Base-by-base conservation (phyloP, 176 grass and related monocot species). In the Paspalum notatum region DNA sequence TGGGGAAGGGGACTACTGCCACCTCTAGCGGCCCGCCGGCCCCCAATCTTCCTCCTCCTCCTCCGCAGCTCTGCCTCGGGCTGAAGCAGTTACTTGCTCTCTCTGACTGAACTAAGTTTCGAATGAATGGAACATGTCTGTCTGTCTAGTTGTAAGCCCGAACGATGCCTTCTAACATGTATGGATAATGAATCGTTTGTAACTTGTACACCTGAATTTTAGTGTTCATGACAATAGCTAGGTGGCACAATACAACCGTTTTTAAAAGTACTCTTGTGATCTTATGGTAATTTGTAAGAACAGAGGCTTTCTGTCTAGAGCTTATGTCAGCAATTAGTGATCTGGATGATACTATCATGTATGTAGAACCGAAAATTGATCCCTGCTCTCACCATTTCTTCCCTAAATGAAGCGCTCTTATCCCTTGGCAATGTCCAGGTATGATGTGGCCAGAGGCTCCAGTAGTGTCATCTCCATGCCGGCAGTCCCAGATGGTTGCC, bases 361-460 rank as follows among this genome's bases (percentile, higher is more conserved):
- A n/a, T 32, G 32, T 49, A 14, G 48, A 69, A 16, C 21, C 21
- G 7, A 48, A 24, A 78, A 21, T 22, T 5, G 0, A 15, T 32
- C 15, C 12, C 26, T 40, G 26, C 16, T 10, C 8, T 27, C 60
- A 38, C 44, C 26, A 16, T 20, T 51, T 64, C 12, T 66, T 66
- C 20, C 11, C 27, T 65, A 27, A 72, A 62, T 10, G 17, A 7
- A 64, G 61, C 51, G 68, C 42, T 49, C 26, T 85, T 62, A 69
- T 51, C 43, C 20, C 24, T 11, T 58, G 60, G 32, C 15, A 47
- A 38, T 82, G 37, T 65, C 79, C 86, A 98, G 96, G 86, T 98
- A 98, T 11, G 96, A 91, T 57, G 81, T 81, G 47, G 49, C 78
- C 26, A 95, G 59, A 75, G 95, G 52, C n/a, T 43, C 86, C 43